phyloP scores from a whole-genome alignment of 2,329 filamentous ascomycete genomes.

The Hypoxylon sp. region DNA sequence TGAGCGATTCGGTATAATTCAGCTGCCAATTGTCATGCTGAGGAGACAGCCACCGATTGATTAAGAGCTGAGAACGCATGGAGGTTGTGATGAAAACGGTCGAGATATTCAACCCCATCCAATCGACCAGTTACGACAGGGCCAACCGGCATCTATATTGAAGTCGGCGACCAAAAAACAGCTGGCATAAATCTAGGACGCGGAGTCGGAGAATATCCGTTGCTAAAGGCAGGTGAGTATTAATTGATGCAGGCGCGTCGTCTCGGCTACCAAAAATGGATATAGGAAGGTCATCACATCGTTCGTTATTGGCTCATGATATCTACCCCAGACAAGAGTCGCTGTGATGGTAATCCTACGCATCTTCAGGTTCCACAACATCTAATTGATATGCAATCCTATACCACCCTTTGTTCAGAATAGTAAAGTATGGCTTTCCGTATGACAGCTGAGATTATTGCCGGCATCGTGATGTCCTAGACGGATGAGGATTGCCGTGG shows the following conservation, averaged over 20 bases:
- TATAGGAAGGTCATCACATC: conserved; percentile 24
- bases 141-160: conserved; percentile 5
- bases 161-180: conserved; percentile 16
- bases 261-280: conserved; percentile 7
- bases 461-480: conserved; percentile 4
- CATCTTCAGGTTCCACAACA: conserved; percentile 22
- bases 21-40: conserved; percentile 7
- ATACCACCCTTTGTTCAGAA: background rate
- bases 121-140: conserved; percentile 14
- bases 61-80: conserved; percentile 17
- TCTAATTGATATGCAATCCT: conserved; percentile 18
- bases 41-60: conserved; percentile 6
- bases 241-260: conserved; percentile 25
- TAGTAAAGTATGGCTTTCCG: conserved; percentile 19
- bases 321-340: conserved; percentile 14
- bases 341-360: background rate
- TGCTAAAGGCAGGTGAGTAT: conserved; percentile 11
- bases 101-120: conserved; percentile 4
- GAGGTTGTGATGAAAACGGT: background rate
- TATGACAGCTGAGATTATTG: conserved; percentile 14
- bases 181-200: background rate
- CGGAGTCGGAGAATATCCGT: background rate
- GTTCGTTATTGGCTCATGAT: conserved; percentile 15
- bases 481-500: conserved; percentile 1
- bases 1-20: conserved; percentile 11